Base-by-base conservation (phyloP, 2,329 filamentous ascomycete species). In the Penicillium sp. region DNA sequence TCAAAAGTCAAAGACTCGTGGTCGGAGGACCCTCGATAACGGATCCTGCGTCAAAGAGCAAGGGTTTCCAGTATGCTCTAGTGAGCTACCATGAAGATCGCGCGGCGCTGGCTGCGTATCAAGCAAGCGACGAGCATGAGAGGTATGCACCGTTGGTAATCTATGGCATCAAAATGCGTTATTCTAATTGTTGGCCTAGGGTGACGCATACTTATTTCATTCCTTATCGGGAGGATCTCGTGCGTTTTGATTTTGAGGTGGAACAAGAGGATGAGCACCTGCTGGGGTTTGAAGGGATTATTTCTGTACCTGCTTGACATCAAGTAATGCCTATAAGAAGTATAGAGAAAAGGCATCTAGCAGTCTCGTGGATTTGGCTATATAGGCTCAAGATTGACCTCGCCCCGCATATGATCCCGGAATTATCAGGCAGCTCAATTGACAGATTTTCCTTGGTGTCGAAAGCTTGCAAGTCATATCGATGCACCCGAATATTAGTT, bases 1-100 rank as follows among this genome's bases (percentile, higher is more conserved):
- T 85, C 22, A 77, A 82, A 51, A 67, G 79, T 12, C 74, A 78
- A n/a, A 76, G 78, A 1, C 76, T 85, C 0, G 67, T 82, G 0
- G 83, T 85, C 4, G 83, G 83, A 0, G 81, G 83, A 0, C 82
- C 82, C 0, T 83, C 82, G 0, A 75, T 85, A 5, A 85, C 83
- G 0, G 75, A 81, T 22, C 83, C 83, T 0, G 78, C 81, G 8
- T 81, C 81, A 37, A 74, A 79, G 17, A 85, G 82, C 68, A 83
- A 85, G 60, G 83, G 83, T 0, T 85, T 79, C 50, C 75, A 86
- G 11, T 80, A 79, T 58, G 79, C 81, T 0, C 70, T 85, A 0
- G 55, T 86, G 39, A 85, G 83, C 73, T 84, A 81, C 20, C 84
- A 85, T 50, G 66, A 77, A 4, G 71, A 82, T 22, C 69, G 66